A percentile compares a stretch with the other conserved stretches of the same genome.
Conservation (phyloP, 2,329 filamentous ascomycete species). For the Apiospora koreana region DNA sequence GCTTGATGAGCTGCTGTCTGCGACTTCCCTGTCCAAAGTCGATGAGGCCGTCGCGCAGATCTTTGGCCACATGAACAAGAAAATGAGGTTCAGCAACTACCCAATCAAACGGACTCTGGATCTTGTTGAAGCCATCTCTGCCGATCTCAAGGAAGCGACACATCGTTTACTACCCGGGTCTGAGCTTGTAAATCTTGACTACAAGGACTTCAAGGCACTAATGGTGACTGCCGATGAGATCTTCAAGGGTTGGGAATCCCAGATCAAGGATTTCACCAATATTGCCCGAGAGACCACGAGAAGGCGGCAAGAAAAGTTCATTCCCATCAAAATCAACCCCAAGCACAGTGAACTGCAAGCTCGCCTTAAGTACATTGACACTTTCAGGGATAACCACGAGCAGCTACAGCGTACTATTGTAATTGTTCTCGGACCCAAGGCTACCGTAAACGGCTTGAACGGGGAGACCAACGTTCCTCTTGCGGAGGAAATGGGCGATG, state of each 20-base stretch:
- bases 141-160: slow-evolving; percentile 83
- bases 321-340: slow-evolving; percentile 92
- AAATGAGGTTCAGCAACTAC: slow-evolving; percentile 93
- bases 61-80: slow-evolving; percentile 95
- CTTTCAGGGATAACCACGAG: slow-evolving; percentile 95
- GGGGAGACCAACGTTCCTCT: slow-evolving; percentile 65
- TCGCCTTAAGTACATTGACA: slow-evolving; percentile 88
- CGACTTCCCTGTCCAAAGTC: slow-evolving; percentile 84
- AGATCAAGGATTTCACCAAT: slow-evolving; percentile 96
- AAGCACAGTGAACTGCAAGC: slow-evolving; percentile 88
- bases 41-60: slow-evolving; percentile 88
- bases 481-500: slow-evolving; percentile 93
- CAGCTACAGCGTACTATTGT: slow-evolving; percentile 95
- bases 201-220: slow-evolving; percentile 82
- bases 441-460: slow-evolving; percentile 54
- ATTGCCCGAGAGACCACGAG: slow-evolving; percentile 93
- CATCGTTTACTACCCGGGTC: slow-evolving; percentile 84
- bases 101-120: slow-evolving; percentile 88
- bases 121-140: slow-evolving; percentile 95
- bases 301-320: slow-evolving; percentile 94
- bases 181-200: slow-evolving; percentile 88
- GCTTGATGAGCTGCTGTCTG: slow-evolving; percentile 89
- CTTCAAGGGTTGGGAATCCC: slow-evolving; percentile 92
- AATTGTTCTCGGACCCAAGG: slow-evolving; percentile 86
- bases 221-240: slow-evolving; percentile 84